phyloP scores from a whole-genome alignment of 768 basidiomycete species.

The Suillus sp. region DNA sequence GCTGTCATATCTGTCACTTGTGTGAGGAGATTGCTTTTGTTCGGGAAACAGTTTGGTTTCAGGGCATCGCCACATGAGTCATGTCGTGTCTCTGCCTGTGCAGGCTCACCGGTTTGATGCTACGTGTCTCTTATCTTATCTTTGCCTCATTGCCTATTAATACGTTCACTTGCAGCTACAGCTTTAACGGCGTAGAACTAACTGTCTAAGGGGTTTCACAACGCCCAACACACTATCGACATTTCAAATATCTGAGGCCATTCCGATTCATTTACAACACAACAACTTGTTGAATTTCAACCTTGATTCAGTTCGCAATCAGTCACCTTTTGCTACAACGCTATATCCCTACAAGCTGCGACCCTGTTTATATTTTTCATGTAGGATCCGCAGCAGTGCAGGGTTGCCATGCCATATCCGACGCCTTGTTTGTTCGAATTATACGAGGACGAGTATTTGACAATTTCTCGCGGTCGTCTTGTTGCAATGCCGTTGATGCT shows the following conservation, averaged over 20 bases:
- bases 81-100: no score
- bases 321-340: neutral
- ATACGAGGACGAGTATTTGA: neutral
- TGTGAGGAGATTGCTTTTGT: neutral
- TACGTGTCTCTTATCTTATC: conserved; percentile 6
- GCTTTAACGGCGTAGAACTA: neutral
- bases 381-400: neutral
- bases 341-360: neutral
- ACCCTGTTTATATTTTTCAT: neutral
- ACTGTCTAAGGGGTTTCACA: neutral
- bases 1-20: neutral
- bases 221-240: neutral
- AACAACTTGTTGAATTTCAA: no score
- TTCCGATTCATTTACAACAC: neutral
- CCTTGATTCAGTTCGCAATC: neutral
- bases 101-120: no score
- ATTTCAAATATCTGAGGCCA: neutral
- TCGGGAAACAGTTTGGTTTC: neutral
- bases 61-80: neutral
- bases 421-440: neutral
- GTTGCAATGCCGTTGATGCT: neutral
- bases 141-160: neutral
- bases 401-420: neutral
- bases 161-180: neutral
- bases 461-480: neutral